phyloP scores from a whole-genome alignment of 192 early-diverging fungal genomes.

The Umbelopsis sp. region DNA sequence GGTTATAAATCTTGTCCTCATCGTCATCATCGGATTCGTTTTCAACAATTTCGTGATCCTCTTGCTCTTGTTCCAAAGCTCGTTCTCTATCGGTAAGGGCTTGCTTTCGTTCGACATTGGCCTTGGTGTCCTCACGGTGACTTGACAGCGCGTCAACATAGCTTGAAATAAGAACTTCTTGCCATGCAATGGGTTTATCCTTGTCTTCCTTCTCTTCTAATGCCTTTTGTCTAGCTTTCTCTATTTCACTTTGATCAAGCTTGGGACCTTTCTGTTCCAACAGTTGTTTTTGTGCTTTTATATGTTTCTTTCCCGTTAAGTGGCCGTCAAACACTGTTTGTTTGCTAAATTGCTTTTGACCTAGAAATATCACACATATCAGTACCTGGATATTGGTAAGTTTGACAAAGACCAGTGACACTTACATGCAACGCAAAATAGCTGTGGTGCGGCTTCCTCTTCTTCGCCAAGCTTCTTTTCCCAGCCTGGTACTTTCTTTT shows the following conservation, averaged over 20 bases:
- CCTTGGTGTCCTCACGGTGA: constrained; percentile 75
- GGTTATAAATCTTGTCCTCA: constrained; percentile 95
- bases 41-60: constrained; percentile 65
- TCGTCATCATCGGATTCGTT: constrained; percentile 67
- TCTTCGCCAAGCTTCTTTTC: constrained; percentile 44
- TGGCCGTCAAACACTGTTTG: constrained; percentile 84
- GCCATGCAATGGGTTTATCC: constrained; percentile 63
- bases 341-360: constrained; percentile 82
- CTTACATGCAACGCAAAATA: constrained; percentile 77
- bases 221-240: constrained; percentile 34
- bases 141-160: constrained; percentile 60
- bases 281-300: constrained; percentile 70
- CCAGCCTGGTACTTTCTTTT: constrained; percentile 65
- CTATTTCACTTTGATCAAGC: constrained; percentile 27
- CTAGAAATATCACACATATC: constrained; percentile 30
- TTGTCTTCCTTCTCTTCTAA: constrained; percentile 49
- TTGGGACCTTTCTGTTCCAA: constrained; percentile 24
- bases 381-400: neutral
- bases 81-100: constrained; percentile 88
- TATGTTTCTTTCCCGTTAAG: constrained; percentile 88
- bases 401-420: neutral
- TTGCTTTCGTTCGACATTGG: constrained; percentile 90
- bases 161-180: constrained; percentile 60
- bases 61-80: constrained; percentile 69
- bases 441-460: constrained; percentile 33